Evolutionary conservation across 768 basidiomycete species (phyloP).

Genomic region (Lactarius deliciosus): DNA sequence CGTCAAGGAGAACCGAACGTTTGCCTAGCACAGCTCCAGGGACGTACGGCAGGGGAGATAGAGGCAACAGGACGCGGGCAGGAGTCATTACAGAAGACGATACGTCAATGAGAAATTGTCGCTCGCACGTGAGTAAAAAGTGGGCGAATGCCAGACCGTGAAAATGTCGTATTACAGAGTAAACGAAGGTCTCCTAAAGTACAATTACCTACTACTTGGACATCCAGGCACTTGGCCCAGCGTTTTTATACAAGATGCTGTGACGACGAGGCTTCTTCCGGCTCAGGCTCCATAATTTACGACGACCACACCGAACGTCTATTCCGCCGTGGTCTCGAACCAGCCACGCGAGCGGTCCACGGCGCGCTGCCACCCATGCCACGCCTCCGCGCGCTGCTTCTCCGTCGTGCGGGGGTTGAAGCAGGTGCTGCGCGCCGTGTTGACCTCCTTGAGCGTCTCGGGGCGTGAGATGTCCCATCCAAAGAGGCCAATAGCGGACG

Average conservation of each 20-base stretch:
- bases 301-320: not conserved
- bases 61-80: no score
- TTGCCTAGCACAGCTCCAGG: no score
- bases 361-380: slow-evolving; percentile 85
- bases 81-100: no score
- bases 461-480: slow-evolving; percentile 90
- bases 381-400: slow-evolving; percentile 58
- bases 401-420: slow-evolving; percentile 62
- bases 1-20: no score
- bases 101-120: not conserved
- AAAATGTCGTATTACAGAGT: not conserved
- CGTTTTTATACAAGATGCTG: not conserved
- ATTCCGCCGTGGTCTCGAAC: slow-evolving; percentile 55
- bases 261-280: not conserved
- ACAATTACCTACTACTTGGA: not conserved
- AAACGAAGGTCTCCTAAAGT: not conserved
- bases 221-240: not conserved
- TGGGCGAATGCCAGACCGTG: not conserved
- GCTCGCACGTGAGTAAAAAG: not conserved
- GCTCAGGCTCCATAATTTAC: not conserved
- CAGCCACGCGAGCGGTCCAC: slow-evolving; percentile 82
- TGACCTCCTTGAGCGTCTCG: slow-evolving; percentile 81
- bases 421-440: slow-evolving; percentile 72
- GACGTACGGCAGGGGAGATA: no score
- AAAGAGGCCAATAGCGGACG: slow-evolving; percentile 79